phyloP scores from a whole-genome alignment of 768 basidiomycete species.

The Lenzites betulinus region DNA sequence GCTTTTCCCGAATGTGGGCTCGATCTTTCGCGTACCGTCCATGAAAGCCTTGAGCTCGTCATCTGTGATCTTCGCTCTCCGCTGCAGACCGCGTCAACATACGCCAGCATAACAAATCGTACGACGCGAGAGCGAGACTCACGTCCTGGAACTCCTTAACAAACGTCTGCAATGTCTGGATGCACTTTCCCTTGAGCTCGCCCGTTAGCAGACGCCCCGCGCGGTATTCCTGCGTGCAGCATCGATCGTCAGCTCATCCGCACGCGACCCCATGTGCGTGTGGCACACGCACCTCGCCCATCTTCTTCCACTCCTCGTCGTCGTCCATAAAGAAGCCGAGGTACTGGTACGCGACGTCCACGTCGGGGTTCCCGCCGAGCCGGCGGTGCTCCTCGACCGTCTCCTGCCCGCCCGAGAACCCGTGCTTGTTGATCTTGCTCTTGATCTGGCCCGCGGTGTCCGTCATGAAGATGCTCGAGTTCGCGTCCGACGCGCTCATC shows the following conservation, averaged over 20 bases:
- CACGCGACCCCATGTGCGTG: background rate
- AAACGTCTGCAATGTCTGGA: constrained; percentile 77
- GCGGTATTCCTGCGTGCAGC: constrained; percentile 76
- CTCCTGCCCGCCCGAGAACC: constrained; percentile 93
- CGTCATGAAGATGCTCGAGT: constrained; percentile 95
- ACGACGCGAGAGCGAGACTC: constrained; percentile 18
- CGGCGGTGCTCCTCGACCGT: constrained; percentile 93
- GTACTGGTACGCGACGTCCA: constrained; percentile 96
- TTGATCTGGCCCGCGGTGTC: constrained; percentile 93
- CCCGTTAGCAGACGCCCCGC: constrained; percentile 86
- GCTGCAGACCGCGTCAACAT: constrained; percentile 44
- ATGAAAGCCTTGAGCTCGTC: constrained; percentile 76
- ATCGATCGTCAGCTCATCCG: background rate
- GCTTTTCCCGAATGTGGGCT: constrained; percentile 49
- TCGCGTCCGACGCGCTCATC: constrained; percentile 96
- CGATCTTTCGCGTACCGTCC: constrained; percentile 78
- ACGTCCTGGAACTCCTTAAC: constrained; percentile 87
- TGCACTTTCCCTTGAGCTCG: constrained; percentile 88
- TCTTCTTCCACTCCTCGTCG: constrained; percentile 77
- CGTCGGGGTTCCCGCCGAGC: constrained; percentile 89
- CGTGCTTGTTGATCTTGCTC: constrained; percentile 95
- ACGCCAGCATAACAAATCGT: too few species aligned
- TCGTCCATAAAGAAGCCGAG: constrained; percentile 94
- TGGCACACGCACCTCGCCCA: constrained; percentile 64
- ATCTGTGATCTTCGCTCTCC: constrained; percentile 78